A percentile compares a stretch with the other conserved stretches of the same genome.
These are phyloP conservation scores for Hamamelis virginiana DNA, from an alignment of 164 flowering plant species.

Conservation along the genomic window DNA sequence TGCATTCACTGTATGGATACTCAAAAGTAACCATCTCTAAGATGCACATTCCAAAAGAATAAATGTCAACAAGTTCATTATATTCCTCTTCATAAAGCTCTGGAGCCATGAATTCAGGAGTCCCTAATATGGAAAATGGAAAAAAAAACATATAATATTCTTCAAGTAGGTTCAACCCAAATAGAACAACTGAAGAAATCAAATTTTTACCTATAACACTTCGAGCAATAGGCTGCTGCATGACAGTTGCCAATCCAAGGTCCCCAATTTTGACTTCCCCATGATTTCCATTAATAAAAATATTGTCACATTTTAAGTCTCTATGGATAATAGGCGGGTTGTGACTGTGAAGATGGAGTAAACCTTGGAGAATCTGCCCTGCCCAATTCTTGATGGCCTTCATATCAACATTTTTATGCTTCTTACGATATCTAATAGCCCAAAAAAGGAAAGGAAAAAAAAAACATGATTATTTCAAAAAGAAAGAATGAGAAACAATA, in stretches of 20 bases:
- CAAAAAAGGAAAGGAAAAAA: conserved; percentile 8
- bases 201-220: conserved; percentile 38
- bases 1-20: conserved; percentile 56
- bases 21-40: conserved; percentile 52
- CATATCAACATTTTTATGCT: conserved; percentile 41
- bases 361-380: conserved; percentile 51
- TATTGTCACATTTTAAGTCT: conserved; percentile 56
- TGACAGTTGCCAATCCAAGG: conserved; percentile 49
- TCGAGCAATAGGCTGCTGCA: conserved; percentile 40
- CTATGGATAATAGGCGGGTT: conserved; percentile 51
- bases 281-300: conserved; percentile 45
- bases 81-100: conserved; percentile 59
- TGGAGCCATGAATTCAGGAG: conserved; percentile 66
- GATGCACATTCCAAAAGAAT: conserved; percentile 63
- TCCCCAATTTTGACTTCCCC: conserved; percentile 64
- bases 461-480: not conserved
- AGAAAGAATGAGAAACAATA: not conserved
- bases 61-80: conserved; percentile 49
- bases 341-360: conserved; percentile 49
- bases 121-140: conserved; percentile 26
- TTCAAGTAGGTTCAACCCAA: not conserved
- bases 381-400: conserved; percentile 57
- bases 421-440: conserved; percentile 34
- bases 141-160: not conserved
- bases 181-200: not conserved